These are phyloP conservation scores for Kandelia obovata DNA, from an alignment of 345 rosid species.

Conservation along the genomic window DNA sequence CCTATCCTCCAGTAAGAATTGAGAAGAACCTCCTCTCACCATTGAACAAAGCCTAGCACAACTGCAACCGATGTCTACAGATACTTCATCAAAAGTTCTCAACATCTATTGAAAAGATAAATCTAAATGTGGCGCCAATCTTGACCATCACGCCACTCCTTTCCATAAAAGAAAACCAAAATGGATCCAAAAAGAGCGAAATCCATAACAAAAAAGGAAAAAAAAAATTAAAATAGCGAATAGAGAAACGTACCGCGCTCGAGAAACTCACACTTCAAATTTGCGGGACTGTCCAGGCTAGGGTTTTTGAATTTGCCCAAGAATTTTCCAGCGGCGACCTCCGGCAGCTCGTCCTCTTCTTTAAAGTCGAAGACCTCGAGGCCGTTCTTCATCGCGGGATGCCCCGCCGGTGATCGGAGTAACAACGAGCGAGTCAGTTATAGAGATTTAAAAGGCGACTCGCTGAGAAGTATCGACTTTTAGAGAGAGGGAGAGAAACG, in stretches of 20 bases:
- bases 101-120: no score
- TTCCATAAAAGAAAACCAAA: background rate
- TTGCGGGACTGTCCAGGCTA: slow-evolving; percentile 37
- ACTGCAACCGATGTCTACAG: no score
- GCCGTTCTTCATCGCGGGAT: slow-evolving; percentile 45
- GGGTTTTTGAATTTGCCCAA: slow-evolving; percentile 52
- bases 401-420: background rate
- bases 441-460: background rate
- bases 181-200: background rate
- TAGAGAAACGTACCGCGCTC: slow-evolving; percentile 42
- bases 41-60: no score
- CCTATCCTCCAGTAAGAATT: no score
- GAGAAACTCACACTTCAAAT: slow-evolving; percentile 40
- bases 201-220: background rate
- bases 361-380: slow-evolving; percentile 61
- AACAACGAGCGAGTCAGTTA: background rate
- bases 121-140: no score
- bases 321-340: slow-evolving; percentile 40
- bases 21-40: no score
- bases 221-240: background rate
- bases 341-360: slow-evolving; percentile 65
- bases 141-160: no score
- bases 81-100: no score
- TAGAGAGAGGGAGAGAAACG: background rate
- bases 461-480: background rate